These are phyloP conservation scores for Primulina eburnea DNA, from an alignment of 257 asterid species.

Conservation along the genomic window DNA sequence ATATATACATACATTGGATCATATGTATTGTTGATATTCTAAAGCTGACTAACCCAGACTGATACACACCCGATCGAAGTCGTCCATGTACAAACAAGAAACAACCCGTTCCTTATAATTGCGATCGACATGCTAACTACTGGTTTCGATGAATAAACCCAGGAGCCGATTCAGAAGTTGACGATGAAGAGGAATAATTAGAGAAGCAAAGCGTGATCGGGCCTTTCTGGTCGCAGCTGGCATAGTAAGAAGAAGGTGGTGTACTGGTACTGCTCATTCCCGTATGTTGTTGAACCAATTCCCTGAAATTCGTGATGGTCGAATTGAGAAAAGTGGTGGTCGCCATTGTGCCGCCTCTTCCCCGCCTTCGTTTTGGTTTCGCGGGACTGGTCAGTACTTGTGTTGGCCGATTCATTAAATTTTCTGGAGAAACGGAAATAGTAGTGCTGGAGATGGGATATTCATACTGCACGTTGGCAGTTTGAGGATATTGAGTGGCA, in stretches of 20 bases:
- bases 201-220: constrained; percentile 57
- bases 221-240: constrained; percentile 34
- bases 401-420: constrained; percentile 16
- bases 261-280: constrained; percentile 22
- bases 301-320: constrained; percentile 46
- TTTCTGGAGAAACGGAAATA: neutral
- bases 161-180: neutral
- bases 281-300: constrained; percentile 63
- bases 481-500: neutral
- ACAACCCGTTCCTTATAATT: no score
- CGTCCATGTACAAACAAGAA: neutral
- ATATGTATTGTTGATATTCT: no score
- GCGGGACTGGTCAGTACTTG: constrained; percentile 12
- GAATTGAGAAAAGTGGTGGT: constrained; percentile 57
- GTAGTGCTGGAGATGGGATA: neutral
- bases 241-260: neutral
- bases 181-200: constrained; percentile 9
- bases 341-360: constrained; percentile 31
- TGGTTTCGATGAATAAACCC: neutral
- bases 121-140: neutral
- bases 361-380: constrained; percentile 36
- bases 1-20: no score
- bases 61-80: neutral
- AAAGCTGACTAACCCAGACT: no score
- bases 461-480: neutral